Base-by-base conservation (phyloP, 2,329 filamentous ascomycete species). In the Dothistroma pini region DNA sequence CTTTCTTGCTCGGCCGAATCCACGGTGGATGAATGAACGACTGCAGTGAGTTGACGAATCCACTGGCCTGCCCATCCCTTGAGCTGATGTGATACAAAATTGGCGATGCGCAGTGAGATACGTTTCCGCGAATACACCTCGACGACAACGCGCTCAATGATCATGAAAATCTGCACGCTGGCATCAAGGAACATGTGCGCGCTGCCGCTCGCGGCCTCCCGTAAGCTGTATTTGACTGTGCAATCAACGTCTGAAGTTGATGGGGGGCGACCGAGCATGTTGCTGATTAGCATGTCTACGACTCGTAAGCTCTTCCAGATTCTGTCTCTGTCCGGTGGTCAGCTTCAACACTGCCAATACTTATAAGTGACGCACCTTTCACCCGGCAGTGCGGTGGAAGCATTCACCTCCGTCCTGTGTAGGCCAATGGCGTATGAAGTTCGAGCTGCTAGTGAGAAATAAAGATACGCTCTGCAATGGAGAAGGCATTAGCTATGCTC, bases 261-360 rank as follows among this genome's bases (percentile, higher is more conserved):
- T 6, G 81, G 80, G 11, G 81, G 81, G n/a, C 81, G 76, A 7
- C 81, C 81, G 9, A 83, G 69, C 0, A 79, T 76, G 25, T 78
- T 80, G 64, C 80, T 82, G 61, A 83, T 78, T 41, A 81, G 80
- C 56, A 82, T 72, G 60, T 83, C 81, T 54, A 82, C 75, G 56
- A 82, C 78, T 1, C 81, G 77, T 5, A 83, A 70, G 64, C 80
- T 82, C 67, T 80, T 83, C 81, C 81, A 83, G 21, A 82, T 79
- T 2, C 80, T 76, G 63, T 82, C 79, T 58, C 81, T 63, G 29
- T 58, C 34, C 35, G 9, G 9, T 9, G 19, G 29, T 59, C 19
- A 59, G 58, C 41, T 21, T 16, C 19, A 16, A 38, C 47, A 9
- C 22, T 31, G 5, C 22, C 44, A 32, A 48, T n/a, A 11, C 44